Evolutionary conservation across 345 rosid species (phyloP).

Genomic region (Salix caprea): DNA sequence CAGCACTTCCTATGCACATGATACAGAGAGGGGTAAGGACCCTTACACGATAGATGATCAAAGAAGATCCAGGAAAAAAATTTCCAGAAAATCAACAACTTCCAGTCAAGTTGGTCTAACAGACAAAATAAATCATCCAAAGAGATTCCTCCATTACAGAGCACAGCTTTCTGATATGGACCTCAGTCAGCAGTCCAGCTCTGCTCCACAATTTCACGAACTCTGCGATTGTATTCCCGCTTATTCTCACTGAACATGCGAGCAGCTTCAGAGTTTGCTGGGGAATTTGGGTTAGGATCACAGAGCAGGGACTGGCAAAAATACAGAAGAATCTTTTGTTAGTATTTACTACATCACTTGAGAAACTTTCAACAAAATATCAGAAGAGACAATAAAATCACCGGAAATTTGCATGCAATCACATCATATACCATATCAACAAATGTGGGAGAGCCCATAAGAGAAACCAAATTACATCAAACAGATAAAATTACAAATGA

Average conservation of each 20-base stretch:
- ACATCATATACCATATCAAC: not conserved
- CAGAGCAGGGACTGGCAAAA: slow-evolving; percentile 75
- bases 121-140: slow-evolving; percentile 22
- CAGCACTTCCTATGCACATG: slow-evolving; percentile 15
- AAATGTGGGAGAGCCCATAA: not conserved
- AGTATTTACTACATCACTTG: not conserved
- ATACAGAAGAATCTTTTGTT: not conserved
- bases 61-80: not conserved
- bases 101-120: slow-evolving; percentile 6
- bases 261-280: slow-evolving; percentile 98
- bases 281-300: slow-evolving; percentile 95
- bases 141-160: slow-evolving; percentile 8
- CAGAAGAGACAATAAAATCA: not conserved
- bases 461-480: not conserved
- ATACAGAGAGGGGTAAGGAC: not conserved
- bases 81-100: not conserved
- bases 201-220: slow-evolving; percentile 84
- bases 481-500: no score
- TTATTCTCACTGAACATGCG: slow-evolving; percentile 92
- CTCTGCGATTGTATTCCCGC: slow-evolving; percentile 88
- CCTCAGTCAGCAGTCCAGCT: slow-evolving; percentile 84
- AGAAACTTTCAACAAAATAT: not conserved
- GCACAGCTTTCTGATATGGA: not conserved
- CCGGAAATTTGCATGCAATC: not conserved
- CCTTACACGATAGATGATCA: not conserved